Evolutionary conservation across 192 early-diverging fungal genomes (phyloP).

Genomic region (Gamsiella multidivaricata): DNA sequence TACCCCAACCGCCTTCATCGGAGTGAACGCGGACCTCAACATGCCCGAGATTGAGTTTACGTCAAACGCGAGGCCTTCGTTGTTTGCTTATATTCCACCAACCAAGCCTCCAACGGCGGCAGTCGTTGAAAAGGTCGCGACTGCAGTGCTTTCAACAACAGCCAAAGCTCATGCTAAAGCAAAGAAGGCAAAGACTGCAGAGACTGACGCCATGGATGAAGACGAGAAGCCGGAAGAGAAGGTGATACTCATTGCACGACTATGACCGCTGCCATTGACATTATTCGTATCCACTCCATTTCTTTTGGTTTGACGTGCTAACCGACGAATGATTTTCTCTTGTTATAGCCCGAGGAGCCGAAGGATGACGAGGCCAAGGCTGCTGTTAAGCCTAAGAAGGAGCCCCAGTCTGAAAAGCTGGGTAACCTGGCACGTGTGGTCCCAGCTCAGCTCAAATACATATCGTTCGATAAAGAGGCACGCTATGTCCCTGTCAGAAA

Average conservation of each 20-base stretch:
- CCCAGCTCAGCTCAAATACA: conserved; percentile 86
- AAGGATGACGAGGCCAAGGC: conserved; percentile 72
- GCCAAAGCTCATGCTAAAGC: conserved; percentile 90
- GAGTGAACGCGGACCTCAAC: conserved; percentile 88
- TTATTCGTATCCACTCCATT: no score
- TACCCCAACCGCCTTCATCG: conserved; percentile 95
- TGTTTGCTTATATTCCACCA: conserved; percentile 94
- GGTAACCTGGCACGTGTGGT: conserved; percentile 91
- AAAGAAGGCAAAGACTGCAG: conserved; percentile 75
- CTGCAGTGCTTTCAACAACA: conserved; percentile 95
- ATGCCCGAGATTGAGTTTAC: conserved; percentile 87
- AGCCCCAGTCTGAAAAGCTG: conserved; percentile 78
- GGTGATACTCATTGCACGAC: no score
- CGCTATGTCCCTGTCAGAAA: conserved; percentile 93
- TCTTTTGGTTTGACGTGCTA: neutral
- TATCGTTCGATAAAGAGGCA: conserved; percentile 85
- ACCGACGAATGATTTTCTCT: neutral
- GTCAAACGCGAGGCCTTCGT: conserved; percentile 86
- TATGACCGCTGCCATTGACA: no score
- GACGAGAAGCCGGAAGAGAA: conserved; percentile 68
- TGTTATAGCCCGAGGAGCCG: conserved; percentile 60
- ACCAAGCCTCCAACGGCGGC: conserved; percentile 84
- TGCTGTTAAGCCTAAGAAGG: conserved; percentile 79
- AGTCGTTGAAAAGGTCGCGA: conserved; percentile 91
- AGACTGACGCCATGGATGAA: conserved; percentile 59